phyloP scores from a whole-genome alignment of 2,329 filamentous ascomycete genomes.

The Colletotrichum filicis region DNA sequence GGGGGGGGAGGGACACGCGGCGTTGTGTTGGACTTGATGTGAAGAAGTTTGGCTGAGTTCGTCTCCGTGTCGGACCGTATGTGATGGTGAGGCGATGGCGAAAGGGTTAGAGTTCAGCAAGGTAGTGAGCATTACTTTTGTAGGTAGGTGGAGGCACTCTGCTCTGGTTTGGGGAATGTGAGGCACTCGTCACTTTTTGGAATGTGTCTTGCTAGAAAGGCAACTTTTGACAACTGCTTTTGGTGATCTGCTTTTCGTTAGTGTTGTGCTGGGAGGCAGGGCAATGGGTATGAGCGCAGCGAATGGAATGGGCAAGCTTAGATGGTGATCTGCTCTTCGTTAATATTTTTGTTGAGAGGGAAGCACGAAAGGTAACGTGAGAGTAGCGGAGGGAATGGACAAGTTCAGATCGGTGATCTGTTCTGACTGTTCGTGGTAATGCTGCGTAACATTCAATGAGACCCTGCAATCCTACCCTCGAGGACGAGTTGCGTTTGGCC shows the following conservation, averaged over 20 bases:
- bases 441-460: not conserved
- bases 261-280: not conserved
- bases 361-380: not conserved
- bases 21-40: not conserved
- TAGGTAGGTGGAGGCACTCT: not conserved
- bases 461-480: not conserved
- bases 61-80: not conserved
- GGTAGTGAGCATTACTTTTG: not conserved
- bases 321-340: not conserved
- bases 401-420: not conserved
- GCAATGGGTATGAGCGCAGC: too few species aligned
- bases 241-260: not conserved
- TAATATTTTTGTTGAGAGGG: not conserved
- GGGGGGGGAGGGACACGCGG: not conserved
- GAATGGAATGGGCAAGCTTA: too few species aligned
- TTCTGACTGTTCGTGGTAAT: not conserved
- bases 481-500: not conserved
- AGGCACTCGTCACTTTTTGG: too few species aligned
- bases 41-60: not conserved
- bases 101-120: not conserved
- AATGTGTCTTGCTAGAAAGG: not conserved
- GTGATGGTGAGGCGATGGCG: not conserved
- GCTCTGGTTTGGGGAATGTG: too few species aligned
- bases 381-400: not conserved
- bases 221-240: not conserved